Conservation (phyloP, 805 yeast species). For the Cyberlindnera meyerae region DNA sequence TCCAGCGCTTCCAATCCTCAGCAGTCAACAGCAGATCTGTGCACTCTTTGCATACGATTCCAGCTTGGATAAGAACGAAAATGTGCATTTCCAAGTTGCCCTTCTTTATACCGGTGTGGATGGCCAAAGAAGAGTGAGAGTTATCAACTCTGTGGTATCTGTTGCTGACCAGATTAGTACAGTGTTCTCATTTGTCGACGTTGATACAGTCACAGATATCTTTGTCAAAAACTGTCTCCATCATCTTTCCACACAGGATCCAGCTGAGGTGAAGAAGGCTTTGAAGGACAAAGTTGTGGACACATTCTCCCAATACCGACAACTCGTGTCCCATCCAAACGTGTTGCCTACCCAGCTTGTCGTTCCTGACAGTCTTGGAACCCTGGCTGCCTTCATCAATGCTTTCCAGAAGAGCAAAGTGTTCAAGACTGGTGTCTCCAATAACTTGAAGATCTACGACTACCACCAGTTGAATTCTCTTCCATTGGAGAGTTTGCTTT, state of each 20-base stretch:
- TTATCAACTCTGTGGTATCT: conserved; percentile 77
- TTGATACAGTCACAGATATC: conserved; percentile 55
- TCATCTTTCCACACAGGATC: conserved; percentile 37
- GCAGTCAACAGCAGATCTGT: conserved; percentile 59
- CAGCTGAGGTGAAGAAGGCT: conserved; percentile 45
- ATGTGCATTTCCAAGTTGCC: conserved; percentile 90
- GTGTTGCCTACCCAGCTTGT: conserved; percentile 59
- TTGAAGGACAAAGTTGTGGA: conserved; percentile 50
- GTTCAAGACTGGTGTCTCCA: conserved; percentile 39
- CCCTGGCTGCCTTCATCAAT: conserved; percentile 62
- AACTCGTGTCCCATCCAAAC: conserved; percentile 37
- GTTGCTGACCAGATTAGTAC: conserved; percentile 70
- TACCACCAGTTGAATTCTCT: conserved; percentile 46
- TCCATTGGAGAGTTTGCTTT: conserved; percentile 52
- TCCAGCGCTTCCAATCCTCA: conserved; percentile 65
- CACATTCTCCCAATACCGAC: conserved; percentile 55
- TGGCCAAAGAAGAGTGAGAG: conserved; percentile 81
- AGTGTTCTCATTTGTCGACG: conserved; percentile 76
- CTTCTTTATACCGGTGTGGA: conserved; percentile 71
- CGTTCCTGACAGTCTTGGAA: conserved; percentile 74
- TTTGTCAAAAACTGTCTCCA: conserved; percentile 45
- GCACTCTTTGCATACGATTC: conserved; percentile 77
- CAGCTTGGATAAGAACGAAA: conserved; percentile 59
- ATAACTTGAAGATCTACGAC: conserved; percentile 61
- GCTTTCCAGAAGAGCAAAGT: conserved; percentile 67